A percentile compares a stretch with the other conserved stretches of the same genome.
These are phyloP conservation scores for Candolleomyces aberdarensis DNA, from an alignment of 768 basidiomycete genomes.

Conservation along the genomic window DNA sequence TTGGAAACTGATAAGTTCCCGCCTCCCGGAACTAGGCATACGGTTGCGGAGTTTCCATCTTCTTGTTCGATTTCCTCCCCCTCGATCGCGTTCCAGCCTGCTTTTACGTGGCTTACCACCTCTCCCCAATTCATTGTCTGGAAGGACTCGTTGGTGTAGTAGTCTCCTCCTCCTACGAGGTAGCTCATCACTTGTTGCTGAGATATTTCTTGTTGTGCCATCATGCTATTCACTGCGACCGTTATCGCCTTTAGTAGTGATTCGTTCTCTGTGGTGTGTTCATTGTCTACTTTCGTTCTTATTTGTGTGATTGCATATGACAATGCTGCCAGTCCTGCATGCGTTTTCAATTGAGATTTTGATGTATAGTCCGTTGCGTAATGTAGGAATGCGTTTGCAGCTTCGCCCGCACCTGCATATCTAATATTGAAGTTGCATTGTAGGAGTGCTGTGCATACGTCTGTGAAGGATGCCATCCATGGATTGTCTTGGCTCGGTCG, in stretches of 20 bases:
- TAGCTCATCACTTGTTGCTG: constrained; percentile 27
- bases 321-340: no score
- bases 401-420: constrained; percentile 29
- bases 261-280: neutral
- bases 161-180: constrained; percentile 20
- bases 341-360: constrained; percentile 18
- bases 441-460: neutral
- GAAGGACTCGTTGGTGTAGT: constrained; percentile 2
- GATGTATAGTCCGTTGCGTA: constrained; percentile 38
- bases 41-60: neutral
- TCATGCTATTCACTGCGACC: neutral
- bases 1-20: neutral
- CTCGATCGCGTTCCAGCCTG: neutral
- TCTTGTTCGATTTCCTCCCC: neutral
- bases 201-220: constrained; percentile 22
- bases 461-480: neutral
- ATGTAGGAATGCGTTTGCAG: constrained; percentile 29
- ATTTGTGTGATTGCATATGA: constrained; percentile 10
- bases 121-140: neutral
- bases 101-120: neutral
- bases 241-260: neutral
- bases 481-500: neutral
- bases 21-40: neutral
- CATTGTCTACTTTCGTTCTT: neutral
- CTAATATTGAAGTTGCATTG: constrained; percentile 19